Conservation (phyloP, 345 rosid species). For the Xanthoceras sorbifolium region DNA sequence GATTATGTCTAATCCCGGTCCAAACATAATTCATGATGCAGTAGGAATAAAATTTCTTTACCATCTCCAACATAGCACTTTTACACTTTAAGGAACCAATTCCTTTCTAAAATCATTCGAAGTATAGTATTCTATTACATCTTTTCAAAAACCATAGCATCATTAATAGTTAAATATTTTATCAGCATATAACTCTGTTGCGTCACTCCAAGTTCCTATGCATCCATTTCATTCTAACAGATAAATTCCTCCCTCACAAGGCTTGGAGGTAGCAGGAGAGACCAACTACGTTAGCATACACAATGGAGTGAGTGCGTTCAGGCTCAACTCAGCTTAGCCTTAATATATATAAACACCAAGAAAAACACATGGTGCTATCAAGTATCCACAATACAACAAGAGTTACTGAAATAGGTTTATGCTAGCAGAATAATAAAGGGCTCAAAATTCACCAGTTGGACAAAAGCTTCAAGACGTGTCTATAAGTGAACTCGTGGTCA, state of each 20-base stretch:
- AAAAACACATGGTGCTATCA: neutral
- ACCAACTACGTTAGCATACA: neutral
- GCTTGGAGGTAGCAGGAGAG: neutral
- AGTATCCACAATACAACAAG: neutral
- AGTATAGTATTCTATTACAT: neutral
- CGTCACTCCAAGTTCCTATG: neutral
- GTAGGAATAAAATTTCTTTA: neutral
- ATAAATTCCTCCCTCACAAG: neutral
- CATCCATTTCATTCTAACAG: neutral
- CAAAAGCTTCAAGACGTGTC: neutral
- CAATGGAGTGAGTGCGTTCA: neutral
- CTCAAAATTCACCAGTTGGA: neutral
- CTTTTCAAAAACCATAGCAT: neutral
- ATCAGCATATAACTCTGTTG: neutral
- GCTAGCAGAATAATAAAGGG: neutral
- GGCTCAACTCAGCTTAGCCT: neutral
- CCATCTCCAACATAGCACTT: neutral
- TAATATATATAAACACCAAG: neutral
- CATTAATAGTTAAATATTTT: neutral
- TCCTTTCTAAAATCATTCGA: neutral
- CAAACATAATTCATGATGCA: neutral
- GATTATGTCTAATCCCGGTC: neutral
- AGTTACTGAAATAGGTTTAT: neutral
- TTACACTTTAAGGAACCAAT: neutral
- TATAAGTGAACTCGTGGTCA: neutral